A percentile compares a stretch with the other conserved stretches of the same genome.
Conservation (phyloP, 495 filamentous ascomycete genomes). For the Neohortaea acidophila region DNA sequence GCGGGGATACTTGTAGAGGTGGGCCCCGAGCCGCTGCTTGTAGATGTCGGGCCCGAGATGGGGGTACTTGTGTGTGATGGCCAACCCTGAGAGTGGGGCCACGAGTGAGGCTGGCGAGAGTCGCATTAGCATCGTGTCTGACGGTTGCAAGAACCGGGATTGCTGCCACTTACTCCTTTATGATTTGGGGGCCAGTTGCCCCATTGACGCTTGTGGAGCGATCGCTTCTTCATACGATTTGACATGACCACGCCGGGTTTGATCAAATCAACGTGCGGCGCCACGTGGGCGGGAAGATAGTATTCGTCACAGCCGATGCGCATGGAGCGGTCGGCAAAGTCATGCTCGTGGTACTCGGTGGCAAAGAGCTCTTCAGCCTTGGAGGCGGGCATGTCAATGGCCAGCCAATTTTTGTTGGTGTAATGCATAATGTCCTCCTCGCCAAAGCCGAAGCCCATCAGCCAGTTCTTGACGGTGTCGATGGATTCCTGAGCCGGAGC, state of each 20-base stretch:
- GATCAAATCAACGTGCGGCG: constrained; percentile 13
- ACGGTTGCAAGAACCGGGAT: too few species aligned
- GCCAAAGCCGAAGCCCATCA: too few species aligned
- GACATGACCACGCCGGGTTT: constrained; percentile 8
- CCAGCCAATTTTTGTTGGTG: constrained; percentile 17
- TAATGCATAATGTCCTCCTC: too few species aligned
- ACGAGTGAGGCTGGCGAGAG: too few species aligned
- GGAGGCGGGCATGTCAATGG: constrained; percentile 2
- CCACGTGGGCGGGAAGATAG: constrained; percentile 9
- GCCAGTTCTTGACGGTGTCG: constrained; percentile 7
- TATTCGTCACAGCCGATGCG: constrained; percentile 9
- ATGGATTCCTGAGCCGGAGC: constrained; percentile 4
- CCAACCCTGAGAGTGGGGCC: too few species aligned
- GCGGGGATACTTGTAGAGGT: too few species aligned
- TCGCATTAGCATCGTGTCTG: too few species aligned
- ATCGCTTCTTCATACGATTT: constrained; percentile 6
- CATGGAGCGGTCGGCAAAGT: background rate
- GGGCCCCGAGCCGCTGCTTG: too few species aligned
- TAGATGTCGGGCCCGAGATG: too few species aligned
- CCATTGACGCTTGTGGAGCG: background rate
- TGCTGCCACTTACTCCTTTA: too few species aligned
- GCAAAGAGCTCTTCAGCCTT: constrained; percentile 10
- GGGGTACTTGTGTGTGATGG: too few species aligned
- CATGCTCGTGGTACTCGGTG: constrained; percentile 11
- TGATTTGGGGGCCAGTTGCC: too few species aligned